A percentile compares a stretch with the other conserved stretches of the same genome.
Conservation (phyloP, 2,329 filamentous ascomycete species). For the Exophiala alcalophila region DNA sequence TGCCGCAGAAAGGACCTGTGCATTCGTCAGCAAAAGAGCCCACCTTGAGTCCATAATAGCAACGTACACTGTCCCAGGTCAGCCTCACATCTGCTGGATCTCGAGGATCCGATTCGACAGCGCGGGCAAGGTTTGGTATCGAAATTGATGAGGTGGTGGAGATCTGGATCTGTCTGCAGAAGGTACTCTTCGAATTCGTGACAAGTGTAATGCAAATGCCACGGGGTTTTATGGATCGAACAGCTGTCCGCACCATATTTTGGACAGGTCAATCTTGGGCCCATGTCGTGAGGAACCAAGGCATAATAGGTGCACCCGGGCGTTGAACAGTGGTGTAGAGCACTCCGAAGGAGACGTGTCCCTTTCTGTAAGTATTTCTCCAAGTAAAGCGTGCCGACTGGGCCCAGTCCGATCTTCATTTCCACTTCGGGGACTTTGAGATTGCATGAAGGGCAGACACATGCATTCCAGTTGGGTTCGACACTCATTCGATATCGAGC, state of each 20-base stretch:
- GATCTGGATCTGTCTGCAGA: not conserved
- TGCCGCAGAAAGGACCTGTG: no score
- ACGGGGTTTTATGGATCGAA: constrained; percentile 20
- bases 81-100: no score
- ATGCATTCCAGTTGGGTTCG: constrained; percentile 5
- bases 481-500: not conserved
- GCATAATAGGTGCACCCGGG: not conserved
- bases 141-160: no score
- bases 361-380: no score
- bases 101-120: no score
- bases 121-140: no score
- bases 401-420: no score
- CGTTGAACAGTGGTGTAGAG: not conserved
- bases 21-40: no score
- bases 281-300: not conserved
- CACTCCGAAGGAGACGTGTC: no score
- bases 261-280: constrained; percentile 13
- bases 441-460: constrained; percentile 14
- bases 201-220: constrained; percentile 26
- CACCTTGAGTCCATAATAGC: no score
- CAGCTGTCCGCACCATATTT: constrained; percentile 22
- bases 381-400: no score
- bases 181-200: constrained; percentile 16
- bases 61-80: no score
- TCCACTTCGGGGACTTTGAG: not conserved